A percentile compares a stretch with the other conserved stretches of the same genome.
These are phyloP conservation scores for Evernia prunastri DNA, from an alignment of 495 filamentous ascomycete species.

Conservation along the genomic window DNA sequence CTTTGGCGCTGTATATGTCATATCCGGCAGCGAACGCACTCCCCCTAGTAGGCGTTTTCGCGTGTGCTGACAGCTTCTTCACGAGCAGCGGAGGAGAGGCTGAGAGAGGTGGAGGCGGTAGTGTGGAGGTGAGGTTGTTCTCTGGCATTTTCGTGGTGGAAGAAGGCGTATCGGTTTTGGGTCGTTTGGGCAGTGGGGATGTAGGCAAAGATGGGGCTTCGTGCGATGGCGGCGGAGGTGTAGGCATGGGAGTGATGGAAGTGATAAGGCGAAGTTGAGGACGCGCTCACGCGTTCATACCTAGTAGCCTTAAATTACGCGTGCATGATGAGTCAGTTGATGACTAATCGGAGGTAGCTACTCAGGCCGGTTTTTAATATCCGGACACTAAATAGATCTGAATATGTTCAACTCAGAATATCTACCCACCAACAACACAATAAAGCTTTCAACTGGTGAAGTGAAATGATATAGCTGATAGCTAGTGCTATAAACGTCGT, in stretches of 20 bases:
- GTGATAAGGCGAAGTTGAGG: background rate
- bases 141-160: constrained; percentile 31
- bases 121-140: constrained; percentile 23
- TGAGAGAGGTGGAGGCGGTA: constrained; percentile 29
- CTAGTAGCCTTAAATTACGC: constrained; percentile 8
- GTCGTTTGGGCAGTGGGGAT: constrained; percentile 61
- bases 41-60: constrained; percentile 73
- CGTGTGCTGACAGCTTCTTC: constrained; percentile 74
- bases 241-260: constrained; percentile 16
- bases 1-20: constrained; percentile 74
- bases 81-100: constrained; percentile 60
- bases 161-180: constrained; percentile 39
- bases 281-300: constrained; percentile 10
- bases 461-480: too few relatives aligned
- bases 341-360: too few relatives aligned
- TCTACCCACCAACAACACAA: too few relatives aligned
- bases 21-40: constrained; percentile 88
- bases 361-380: too few relatives aligned
- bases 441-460: too few relatives aligned
- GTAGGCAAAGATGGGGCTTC: constrained; percentile 47
- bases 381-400: too few relatives aligned
- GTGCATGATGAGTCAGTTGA: too few relatives aligned
- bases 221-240: constrained; percentile 22
- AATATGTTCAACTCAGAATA: too few relatives aligned
- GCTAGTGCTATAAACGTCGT: too few relatives aligned